phyloP scores from a whole-genome alignment of 257 asterid genomes.

The Ilex asprella region DNA sequence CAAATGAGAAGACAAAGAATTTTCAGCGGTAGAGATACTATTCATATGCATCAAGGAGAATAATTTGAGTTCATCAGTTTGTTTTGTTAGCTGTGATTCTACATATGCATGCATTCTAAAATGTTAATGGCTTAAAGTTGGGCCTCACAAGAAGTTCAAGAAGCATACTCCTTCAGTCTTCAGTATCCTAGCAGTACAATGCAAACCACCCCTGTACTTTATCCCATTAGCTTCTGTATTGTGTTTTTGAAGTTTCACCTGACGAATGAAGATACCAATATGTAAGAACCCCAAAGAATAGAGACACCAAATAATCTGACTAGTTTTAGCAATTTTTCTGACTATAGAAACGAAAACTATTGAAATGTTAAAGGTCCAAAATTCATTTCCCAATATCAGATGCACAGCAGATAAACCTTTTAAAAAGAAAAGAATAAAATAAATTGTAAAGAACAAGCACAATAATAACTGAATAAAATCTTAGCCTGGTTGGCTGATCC shows the following conservation, averaged over 20 bases:
- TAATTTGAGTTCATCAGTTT: too few species aligned
- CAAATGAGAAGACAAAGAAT: too few species aligned
- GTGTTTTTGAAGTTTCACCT: constrained; percentile 92
- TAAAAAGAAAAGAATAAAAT: too few species aligned
- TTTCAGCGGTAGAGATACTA: too few species aligned
- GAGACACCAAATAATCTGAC: constrained; percentile 7
- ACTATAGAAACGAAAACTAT: too few species aligned
- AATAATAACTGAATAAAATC: too few species aligned
- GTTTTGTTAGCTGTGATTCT: too few species aligned
- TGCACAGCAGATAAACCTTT: neutral
- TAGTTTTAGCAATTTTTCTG: constrained; percentile 2
- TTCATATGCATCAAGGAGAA: too few species aligned
- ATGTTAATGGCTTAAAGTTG: constrained; percentile 9
- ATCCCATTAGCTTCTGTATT: constrained; percentile 65
- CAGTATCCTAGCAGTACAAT: constrained; percentile 72
- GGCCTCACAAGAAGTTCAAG: constrained; percentile 24
- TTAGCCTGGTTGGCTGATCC: too few species aligned
- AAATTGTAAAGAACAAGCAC: too few species aligned
- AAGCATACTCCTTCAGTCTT: constrained; percentile 86
- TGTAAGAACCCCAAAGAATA: constrained; percentile 2
- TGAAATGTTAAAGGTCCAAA: neutral
- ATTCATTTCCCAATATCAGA: neutral
- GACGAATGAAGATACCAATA: constrained; percentile 15
- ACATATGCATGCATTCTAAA: too few species aligned
- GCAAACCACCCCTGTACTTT: constrained; percentile 69